Conservation (phyloP, 73 alveolate species). For the Paramecium octaurelia region DNA sequence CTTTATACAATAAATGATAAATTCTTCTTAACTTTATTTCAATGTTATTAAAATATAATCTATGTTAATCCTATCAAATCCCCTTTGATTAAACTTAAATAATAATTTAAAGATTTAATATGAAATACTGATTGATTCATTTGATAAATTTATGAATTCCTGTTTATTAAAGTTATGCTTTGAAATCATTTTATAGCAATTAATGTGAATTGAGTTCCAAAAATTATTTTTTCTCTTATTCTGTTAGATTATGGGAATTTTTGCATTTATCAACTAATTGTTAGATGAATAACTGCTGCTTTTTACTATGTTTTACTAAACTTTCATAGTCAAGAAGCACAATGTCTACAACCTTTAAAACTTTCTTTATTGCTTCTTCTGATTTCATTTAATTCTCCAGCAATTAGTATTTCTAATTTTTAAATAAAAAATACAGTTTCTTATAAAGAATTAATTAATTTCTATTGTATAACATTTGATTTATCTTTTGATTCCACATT, state of each 20-base stretch:
- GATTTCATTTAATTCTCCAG: background rate
- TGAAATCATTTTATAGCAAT: background rate
- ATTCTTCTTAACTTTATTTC: too few relatives aligned
- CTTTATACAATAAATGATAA: too few relatives aligned
- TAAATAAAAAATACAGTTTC: background rate
- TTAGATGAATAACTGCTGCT: background rate
- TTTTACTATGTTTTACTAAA: background rate
- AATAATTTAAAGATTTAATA: too few relatives aligned
- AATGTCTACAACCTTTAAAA: background rate
- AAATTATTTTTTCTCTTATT: background rate
- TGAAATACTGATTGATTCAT: background rate
- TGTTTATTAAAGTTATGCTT: background rate
- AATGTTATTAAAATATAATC: too few relatives aligned
- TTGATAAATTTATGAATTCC: background rate
- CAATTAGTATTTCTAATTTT: constrained; percentile 3
- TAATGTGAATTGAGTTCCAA: background rate
- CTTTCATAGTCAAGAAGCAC: background rate
- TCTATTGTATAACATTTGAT: background rate
- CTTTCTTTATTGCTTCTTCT: background rate
- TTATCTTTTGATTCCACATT: background rate
- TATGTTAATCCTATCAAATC: too few relatives aligned
- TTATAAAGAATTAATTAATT: background rate
- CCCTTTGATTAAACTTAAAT: background rate
- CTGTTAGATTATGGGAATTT: background rate
- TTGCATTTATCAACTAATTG: background rate